Base-by-base conservation (phyloP, 75 land plant species). In the Picea glauca region DNA sequence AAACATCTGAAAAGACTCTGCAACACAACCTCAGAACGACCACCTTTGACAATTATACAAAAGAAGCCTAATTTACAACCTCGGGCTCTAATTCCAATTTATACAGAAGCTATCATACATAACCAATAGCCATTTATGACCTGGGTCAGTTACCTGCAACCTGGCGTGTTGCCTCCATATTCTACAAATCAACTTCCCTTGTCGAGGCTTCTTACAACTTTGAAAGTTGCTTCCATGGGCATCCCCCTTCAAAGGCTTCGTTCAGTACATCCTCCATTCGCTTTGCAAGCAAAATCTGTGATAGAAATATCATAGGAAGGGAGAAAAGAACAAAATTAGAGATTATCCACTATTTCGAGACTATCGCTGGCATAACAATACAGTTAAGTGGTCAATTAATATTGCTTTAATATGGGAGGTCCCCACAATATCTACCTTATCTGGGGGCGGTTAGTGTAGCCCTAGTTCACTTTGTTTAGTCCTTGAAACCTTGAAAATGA, bases 211-310 rank as follows among this genome's bases (percentile, higher is more conserved):
- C 56, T 88, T 85, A 95, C 78, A 95, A 83, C 80, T 83, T 91
- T 2, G 96, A 80, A n/a, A 63, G 82, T 72, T 78, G 87, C 79
- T 79, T 91, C 96, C 93, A 95, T 32, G 98, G 94, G 65, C 88
- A 93, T 33, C 98, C 98, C 68, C 98, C 98, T 80, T 93, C 96
- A 82, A 95, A 95, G 54, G 98, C 98, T 57, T 95, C 92, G 57
- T 95, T 92, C 58, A 95, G 62, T 13, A 95, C 98, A 73, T 95
- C 98, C 81, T 95, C 98, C 91, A 95, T 86, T 50, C 91, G 81
- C 82, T 91, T 95, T 1, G 87, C 98, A 77, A 84, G 83, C 14
- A 95, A 35, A 58, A 95, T 87, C 98, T 96, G 85, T 76, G 18
- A 54, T 18, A n/a, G 23, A 57, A 75, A 56, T 31, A 75, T 31